Evolutionary conservation across 208 protist genomes (phyloP).

Genomic region (Leishmania amazonensis): DNA sequence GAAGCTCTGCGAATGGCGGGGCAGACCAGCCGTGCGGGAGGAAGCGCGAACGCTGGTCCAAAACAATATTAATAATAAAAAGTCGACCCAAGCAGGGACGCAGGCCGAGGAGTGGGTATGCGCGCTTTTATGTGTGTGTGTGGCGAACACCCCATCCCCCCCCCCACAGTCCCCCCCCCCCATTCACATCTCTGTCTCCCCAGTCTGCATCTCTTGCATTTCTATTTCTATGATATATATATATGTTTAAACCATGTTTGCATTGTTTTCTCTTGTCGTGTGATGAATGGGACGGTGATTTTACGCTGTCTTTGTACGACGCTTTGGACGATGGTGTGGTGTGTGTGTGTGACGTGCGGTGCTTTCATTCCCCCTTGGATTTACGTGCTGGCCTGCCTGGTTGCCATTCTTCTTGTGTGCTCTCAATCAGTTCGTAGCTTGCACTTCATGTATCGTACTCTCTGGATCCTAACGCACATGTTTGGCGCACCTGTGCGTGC

Average conservation of each 20-base stretch:
- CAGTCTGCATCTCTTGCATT: not conserved
- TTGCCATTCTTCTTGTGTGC: not conserved
- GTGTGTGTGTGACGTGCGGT: not conserved
- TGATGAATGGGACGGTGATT: no score
- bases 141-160: no score
- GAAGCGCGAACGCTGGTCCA: not conserved
- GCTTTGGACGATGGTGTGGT: not conserved
- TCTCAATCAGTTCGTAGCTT: not conserved
- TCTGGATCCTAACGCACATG: not conserved
- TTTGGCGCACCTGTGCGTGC: not conserved
- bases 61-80: not conserved
- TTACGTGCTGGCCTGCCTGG: not conserved
- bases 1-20: constrained; percentile 27
- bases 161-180: no score
- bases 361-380: not conserved
- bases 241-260: not conserved
- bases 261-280: not conserved
- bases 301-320: not conserved
- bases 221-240: not conserved
- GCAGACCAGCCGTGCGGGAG: not conserved
- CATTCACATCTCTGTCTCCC: not conserved
- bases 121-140: not conserved
- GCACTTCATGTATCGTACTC: not conserved
- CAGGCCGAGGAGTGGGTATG: not conserved
- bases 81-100: no score